Evolutionary conservation across 1,284 basidiomycete genomes (phyloP), one percentile per base, ranked within the genome.

Genomic region (Trichosporon faecale): DNA sequence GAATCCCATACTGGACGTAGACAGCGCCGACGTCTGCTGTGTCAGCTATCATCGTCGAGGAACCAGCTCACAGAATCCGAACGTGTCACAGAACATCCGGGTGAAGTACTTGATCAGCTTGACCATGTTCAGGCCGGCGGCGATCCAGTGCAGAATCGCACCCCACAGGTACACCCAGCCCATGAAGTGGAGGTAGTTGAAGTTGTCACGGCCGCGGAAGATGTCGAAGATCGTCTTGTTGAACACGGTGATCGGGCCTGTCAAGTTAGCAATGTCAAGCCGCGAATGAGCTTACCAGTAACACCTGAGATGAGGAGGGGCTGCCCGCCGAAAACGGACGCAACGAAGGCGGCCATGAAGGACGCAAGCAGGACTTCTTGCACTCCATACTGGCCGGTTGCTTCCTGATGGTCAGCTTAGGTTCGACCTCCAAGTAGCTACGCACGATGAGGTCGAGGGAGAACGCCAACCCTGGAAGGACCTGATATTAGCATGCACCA

Each of bases 151-250:
- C 69, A 96, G 86, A 57, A 95, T 94, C 0, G 95, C 95, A 14
- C 89, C 92, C 95, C 95, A 97, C 1, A 96, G 86, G 79, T 94
- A 93, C 0, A 94, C 91, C 94, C 94, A 96, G 16, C 92, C 92
- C 21, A 95, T 88, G 77, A 96, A 95, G 68, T 93, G 91, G 7
- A 95, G 87, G 77, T 94, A 95, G 74, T 89, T 83, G 57, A 74
- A 76, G 64, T 73, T 73, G 2, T 73, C 67, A 11, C 67, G 68
- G 25, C 65, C 67, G 88, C 85, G 72, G 68, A 94, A 85, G 70
- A 95, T 94, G 76, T 91, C 87, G 80, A 88, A 95, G 64, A 95
- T 93, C 4, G 91, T 94, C 84, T 93, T 94, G 85, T 95, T 95
- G 78, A 95, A 90, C 6, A 95, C 91, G 1, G 92, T 94, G 77